These are phyloP conservation scores for Digitaria exilis DNA, from an alignment of 202 grass and related monocot species.

Conservation along the genomic window DNA sequence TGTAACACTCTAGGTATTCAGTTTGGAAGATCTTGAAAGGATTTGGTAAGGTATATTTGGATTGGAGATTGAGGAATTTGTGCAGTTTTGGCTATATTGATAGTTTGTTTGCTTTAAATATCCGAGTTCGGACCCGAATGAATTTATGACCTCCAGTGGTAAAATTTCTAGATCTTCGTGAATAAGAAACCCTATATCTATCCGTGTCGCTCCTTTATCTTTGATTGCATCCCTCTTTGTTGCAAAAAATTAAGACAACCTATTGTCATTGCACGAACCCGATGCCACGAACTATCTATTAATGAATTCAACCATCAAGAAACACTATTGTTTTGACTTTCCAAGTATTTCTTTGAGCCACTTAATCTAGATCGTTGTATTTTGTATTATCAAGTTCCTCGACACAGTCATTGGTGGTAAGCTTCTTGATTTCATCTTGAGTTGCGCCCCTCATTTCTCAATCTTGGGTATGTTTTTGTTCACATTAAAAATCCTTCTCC, in stretches of 20 bases:
- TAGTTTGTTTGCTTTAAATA: not conserved
- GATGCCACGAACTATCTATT: not conserved
- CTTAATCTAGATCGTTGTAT: not conserved
- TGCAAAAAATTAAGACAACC: not conserved
- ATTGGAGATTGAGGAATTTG: not conserved
- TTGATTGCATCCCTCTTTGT: not conserved
- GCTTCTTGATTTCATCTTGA: not conserved
- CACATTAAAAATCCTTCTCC: not conserved
- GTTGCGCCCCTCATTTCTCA: not conserved
- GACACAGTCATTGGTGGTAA: not conserved
- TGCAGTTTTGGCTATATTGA: not conserved
- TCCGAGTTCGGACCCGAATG: not conserved
- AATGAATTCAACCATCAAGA: not conserved
- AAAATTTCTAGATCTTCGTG: not conserved
- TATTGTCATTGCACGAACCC: not conserved
- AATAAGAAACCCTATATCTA: constrained; percentile 34
- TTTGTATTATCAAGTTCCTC: not conserved
- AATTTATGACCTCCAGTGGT: not conserved
- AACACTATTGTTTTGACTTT: not conserved
- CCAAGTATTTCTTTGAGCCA: not conserved
- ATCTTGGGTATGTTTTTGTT: not conserved
- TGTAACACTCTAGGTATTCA: no score
- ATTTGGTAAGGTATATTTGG: constrained; percentile 15
- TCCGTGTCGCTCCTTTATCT: not conserved
- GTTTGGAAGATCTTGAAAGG: not conserved